Evolutionary conservation across 306 rosid genomes (phyloP).

Genomic region (Vicia faba): DNA sequence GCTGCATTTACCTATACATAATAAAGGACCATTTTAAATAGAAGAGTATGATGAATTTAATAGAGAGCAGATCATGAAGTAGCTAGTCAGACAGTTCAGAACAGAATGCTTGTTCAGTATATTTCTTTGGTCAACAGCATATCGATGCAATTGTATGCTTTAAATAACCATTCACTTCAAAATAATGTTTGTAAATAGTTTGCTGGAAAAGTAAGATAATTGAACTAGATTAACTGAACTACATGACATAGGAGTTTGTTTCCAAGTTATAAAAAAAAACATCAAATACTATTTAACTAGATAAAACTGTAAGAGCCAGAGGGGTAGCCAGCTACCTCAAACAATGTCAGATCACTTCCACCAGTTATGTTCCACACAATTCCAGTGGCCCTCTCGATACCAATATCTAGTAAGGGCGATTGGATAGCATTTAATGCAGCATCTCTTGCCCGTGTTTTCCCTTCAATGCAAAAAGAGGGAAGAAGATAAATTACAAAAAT

Average conservation of each 20-base stretch:
- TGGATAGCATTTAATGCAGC: conserved; percentile 99
- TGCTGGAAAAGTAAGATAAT: conserved; percentile 4
- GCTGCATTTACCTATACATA: conserved; percentile 92
- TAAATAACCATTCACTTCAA: conserved; percentile 28
- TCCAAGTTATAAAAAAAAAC: not conserved
- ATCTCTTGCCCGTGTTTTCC: conserved; percentile 98
- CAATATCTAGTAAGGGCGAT: conserved; percentile 94
- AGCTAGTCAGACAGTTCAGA: conserved; percentile 12
- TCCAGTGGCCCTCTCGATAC: conserved; percentile 99
- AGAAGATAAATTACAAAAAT: conserved; percentile 30
- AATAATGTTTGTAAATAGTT: conserved; percentile 27
- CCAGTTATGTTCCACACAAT: conserved; percentile 99
- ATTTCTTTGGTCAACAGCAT: conserved; percentile 18
- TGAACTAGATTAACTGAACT: conserved; percentile 29
- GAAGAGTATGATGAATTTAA: conserved; percentile 17
- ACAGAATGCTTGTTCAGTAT: conserved; percentile 11
- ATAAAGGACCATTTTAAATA: conserved; percentile 32
- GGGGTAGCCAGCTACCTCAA: conserved; percentile 63
- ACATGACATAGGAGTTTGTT: conserved; percentile 13
- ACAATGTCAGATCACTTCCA: conserved; percentile 91
- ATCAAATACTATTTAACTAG: conserved; percentile 9
- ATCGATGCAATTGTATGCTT: conserved; percentile 16
- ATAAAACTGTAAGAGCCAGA: conserved; percentile 13
- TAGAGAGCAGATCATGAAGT: conserved; percentile 26
- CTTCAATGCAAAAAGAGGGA: conserved; percentile 51